Conservation (phyloP, 352 stramenopile species). For the Peronospora farinosa region DNA sequence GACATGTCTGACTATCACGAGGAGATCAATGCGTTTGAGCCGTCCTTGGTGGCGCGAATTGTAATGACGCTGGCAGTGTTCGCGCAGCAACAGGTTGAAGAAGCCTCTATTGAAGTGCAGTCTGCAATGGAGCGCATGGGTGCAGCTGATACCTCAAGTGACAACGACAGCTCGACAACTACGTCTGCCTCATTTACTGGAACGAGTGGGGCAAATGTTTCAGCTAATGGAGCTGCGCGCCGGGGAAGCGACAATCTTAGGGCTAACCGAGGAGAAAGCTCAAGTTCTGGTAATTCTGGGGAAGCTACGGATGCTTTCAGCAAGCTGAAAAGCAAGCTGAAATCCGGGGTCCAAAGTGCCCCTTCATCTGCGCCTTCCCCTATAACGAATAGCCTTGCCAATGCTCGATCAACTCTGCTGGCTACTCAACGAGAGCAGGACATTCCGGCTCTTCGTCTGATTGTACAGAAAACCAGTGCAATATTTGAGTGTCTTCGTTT, state of each 20-base stretch:
- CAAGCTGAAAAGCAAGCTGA: constrained; percentile 72
- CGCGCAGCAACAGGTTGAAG: constrained; percentile 82
- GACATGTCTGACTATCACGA: constrained; percentile 73
- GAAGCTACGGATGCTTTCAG: constrained; percentile 52
- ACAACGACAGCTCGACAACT: constrained; percentile 11
- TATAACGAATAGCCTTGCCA: constrained; percentile 25
- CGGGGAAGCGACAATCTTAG: constrained; percentile 45
- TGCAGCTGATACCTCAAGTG: constrained; percentile 14
- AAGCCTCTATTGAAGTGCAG: constrained; percentile 83
- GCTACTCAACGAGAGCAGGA: constrained; percentile 39
- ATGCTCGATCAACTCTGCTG: constrained; percentile 1
- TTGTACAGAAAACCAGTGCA: constrained; percentile 76
- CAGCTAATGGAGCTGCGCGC: constrained; percentile 15
- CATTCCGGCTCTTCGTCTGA: constrained; percentile 61
- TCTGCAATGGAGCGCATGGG: constrained; percentile 59
- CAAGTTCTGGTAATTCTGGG: constrained; percentile 14
- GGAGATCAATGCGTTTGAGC: constrained; percentile 60
- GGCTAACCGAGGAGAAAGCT: constrained; percentile 36
- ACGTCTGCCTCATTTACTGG: constrained; percentile 33
- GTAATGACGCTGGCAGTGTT: constrained; percentile 84
- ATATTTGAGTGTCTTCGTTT: constrained; percentile 85
- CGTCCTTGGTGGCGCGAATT: constrained; percentile 66
- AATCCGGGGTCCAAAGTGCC: constrained; percentile 22
- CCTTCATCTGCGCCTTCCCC: constrained; percentile 37
- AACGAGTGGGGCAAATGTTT: constrained; percentile 16